Evolutionary conservation across 73 alveolate species (phyloP), one percentile per base, ranked within the genome.

Genomic region (Paramecium biaurelia): DNA sequence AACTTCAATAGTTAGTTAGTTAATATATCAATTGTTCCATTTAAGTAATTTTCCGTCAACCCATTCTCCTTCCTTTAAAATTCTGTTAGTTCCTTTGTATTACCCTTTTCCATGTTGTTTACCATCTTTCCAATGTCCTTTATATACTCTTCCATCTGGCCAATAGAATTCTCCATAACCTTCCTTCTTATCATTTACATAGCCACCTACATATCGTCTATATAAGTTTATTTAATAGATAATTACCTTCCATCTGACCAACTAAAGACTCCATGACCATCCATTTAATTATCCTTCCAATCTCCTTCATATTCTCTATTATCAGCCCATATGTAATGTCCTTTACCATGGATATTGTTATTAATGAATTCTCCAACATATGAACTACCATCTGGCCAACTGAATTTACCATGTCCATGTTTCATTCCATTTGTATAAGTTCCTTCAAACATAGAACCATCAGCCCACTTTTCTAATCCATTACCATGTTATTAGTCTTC

Each of bases 61-160:
- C 97, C 97, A 94, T 24, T 92, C 92, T 15, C 97, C 97, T 70
- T 79, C 94, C 30, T 95, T 92, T 86, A 92, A 92, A 30, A 59
- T 21, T 9, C 94, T 94, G 35, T 85, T 94, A 24, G 95, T 87
- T 56, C 94, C 92, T 72, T 58, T 94, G 45, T 94, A 94, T 53
- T 76, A 23, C 3, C 97, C 97, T 76, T 89, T 94, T 20, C 97
- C 97, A 38, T 94, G 97, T 56, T 94, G 47, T 56, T 92, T 94
- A 41, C 97, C 97, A 42, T 92, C 87, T 18, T 72, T 76, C 95
- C 95, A 92, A 35, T 93, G 53, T 30, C 97, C 94, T 89, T 93
- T 92, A 59, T 92, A 85, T 5, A 72, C 45, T 76, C 89, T 85
- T 0, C 68, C 97, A 43, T 86, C 93, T 9, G 94, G 92, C 92